These are phyloP conservation scores for Fusarium hainanense DNA, from an alignment of 2,329 filamentous ascomycete species.

Conservation along the genomic window DNA sequence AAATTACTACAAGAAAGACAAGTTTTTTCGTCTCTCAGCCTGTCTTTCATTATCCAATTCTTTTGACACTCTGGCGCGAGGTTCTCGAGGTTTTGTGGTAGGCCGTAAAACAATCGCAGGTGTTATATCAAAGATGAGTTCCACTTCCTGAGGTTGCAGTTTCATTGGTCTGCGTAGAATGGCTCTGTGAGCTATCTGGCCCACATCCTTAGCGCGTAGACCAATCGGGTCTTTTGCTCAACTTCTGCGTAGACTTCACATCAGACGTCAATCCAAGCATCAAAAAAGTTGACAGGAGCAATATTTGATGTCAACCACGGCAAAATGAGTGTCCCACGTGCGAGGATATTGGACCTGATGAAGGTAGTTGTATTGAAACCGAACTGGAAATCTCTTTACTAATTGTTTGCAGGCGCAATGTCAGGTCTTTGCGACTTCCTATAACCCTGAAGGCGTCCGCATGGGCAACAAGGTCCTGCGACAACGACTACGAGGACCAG, in stretches of 20 bases:
- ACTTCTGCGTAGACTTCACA: conserved; percentile 36
- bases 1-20: too few species aligned
- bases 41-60: too few species aligned
- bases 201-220: neutral
- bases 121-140: neutral
- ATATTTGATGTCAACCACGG: conserved; percentile 46
- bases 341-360: conserved; percentile 76
- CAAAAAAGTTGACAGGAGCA: conserved; percentile 42
- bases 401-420: conserved; percentile 77
- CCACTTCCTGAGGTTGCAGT: neutral
- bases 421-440: conserved; percentile 89
- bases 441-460: conserved; percentile 84
- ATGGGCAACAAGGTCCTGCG: conserved; percentile 93
- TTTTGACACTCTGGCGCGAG: too few species aligned
- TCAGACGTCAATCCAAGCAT: conserved; percentile 46
- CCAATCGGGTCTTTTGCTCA: conserved; percentile 40
- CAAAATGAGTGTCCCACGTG: conserved; percentile 71
- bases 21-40: too few species aligned
- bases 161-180: neutral
- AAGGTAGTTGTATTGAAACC: conserved; percentile 66
- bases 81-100: neutral
- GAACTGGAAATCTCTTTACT: conserved; percentile 25
- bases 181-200: neutral
- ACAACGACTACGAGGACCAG: conserved; percentile 85
- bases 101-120: neutral